Base-by-base conservation (phyloP, 2,329 filamentous ascomycete genomes). In the Aureobasidium namibiae region DNA sequence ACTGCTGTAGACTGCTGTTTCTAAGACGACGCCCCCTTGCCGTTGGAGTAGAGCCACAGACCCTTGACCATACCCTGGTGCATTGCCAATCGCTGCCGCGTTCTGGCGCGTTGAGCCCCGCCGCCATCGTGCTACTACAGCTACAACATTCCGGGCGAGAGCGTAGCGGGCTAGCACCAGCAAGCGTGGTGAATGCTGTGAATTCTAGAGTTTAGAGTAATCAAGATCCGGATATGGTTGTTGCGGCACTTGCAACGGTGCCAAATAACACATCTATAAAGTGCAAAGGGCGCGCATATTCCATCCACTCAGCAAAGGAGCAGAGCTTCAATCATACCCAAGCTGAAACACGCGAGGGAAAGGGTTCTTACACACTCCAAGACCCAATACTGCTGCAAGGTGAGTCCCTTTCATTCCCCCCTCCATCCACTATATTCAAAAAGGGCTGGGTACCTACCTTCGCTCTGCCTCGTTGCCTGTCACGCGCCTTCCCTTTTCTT, bases 281-380 rank as follows among this genome's bases (percentile, higher is more conserved):
- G 39, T 26, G 16, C 36, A 50, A 56, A 34, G 44, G 33, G 33
- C 57, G 46, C 46, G 46, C 57, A 45, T 44, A 54, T 54, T 45
- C 36, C 46, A 4, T 38, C 57, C 57, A 59, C 21, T 34, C 57
- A 59, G 57, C 45, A 59, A 39, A 52, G 46, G 57, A 59, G 57
- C 36, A 59, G 57, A 45, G 57, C 57, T 53, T 56, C 57, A 44
- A 59, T 50, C 21, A 38, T 38, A 18, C 46, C 57, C 57, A 50
- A 52, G 31, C 57, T 59, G 57, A 59, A 59, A 59, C 57, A 59
- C 57, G 46, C 57, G 46, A 49, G 57, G 57, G 57, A 52, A 59
- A 59, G 39, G 54, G 57, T 48, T 49, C 34, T 50, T 46, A 42
- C 44, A 49, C 54, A 48, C 36, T 59, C 18, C 29, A 18, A 59